Base-by-base conservation (phyloP, 75 land plant genomes). In the Picea glauca region DNA sequence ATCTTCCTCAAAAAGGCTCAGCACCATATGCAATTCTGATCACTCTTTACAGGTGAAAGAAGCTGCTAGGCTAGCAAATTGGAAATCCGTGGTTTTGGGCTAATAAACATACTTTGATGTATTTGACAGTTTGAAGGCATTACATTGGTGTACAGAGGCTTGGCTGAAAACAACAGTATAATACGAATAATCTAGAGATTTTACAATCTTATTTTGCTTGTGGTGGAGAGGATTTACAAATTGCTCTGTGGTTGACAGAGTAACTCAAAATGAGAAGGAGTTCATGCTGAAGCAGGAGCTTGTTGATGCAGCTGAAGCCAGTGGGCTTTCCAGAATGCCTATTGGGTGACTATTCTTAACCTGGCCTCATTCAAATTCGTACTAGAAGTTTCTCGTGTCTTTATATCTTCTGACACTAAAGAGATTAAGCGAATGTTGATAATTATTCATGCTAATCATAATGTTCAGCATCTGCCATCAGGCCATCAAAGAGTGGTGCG, bases 221-320 rank as follows among this genome's bases (percentile, higher is more conserved):
- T 40, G 12, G 65, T 43, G 5, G 30, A 7, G 21, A 30, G 0
- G 8, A 8, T n/a, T 46, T 40, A 40, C 4, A 40, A 3, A 40
- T 40, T 74, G 26, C 32, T 67, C 20, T 59, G 61, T 26, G 72
- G 33, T 32, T 62, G 21, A 54, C 83, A 95, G 98, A 85, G 92
- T 63, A 40, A 80, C 80, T 20, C 72, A 76, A 76, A 87, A 68
- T 77, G 98, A 90, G 58, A 85, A 77, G 50, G 83, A 82, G 43
- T 94, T 83, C 79, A 96, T 94, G 99, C 85, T 78, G 65, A 94
- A 90, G 72, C 93, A 92, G 76, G 98, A 96, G 77, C 92, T 96
- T 30, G 91, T 96, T 78, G 95, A 94, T 83, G 99, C 95, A 65
- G 91, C 98, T 76, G 99, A 96, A 81, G 85, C 90, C 40, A 94